Conservation (phyloP, 805 yeast species). For the Kazachstania africana region DNA sequence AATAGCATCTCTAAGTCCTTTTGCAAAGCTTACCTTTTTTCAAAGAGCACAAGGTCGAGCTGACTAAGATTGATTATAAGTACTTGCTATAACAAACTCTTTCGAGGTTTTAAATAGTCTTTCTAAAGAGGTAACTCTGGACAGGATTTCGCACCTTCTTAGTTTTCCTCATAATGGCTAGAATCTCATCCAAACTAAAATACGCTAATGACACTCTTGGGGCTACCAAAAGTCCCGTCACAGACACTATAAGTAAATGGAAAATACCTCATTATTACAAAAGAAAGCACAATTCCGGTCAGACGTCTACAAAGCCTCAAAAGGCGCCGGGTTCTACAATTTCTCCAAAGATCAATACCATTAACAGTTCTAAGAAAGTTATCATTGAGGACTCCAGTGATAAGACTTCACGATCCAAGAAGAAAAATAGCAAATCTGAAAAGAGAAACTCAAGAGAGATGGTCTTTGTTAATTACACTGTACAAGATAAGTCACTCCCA, state of each 20-base stretch:
- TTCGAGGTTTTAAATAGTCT: too few relatives aligned
- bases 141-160: too few relatives aligned
- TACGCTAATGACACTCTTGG: too few relatives aligned
- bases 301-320: not conserved
- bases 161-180: too few relatives aligned
- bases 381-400: slow-evolving; percentile 15
- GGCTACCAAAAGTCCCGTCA: slow-evolving; percentile 8
- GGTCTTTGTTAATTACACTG: slow-evolving; percentile 27
- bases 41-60: too few relatives aligned
- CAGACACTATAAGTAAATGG: slow-evolving; percentile 23
- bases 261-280: slow-evolving; percentile 26
- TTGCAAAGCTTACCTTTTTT: too few relatives aligned
- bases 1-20: too few relatives aligned
- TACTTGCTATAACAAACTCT: too few relatives aligned
- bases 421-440: slow-evolving; percentile 6
- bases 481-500: slow-evolving; percentile 12
- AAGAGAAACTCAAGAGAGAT: slow-evolving; percentile 16
- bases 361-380: slow-evolving; percentile 19
- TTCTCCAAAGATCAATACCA: not conserved
- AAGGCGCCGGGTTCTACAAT: not conserved
- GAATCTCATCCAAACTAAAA: too few relatives aligned
- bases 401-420: not conserved
- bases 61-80: too few relatives aligned
- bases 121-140: too few relatives aligned
- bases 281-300: slow-evolving; percentile 7